These are phyloP conservation scores for Musa itinerans DNA, from an alignment of 176 grass and related monocot species.

Conservation along the genomic window DNA sequence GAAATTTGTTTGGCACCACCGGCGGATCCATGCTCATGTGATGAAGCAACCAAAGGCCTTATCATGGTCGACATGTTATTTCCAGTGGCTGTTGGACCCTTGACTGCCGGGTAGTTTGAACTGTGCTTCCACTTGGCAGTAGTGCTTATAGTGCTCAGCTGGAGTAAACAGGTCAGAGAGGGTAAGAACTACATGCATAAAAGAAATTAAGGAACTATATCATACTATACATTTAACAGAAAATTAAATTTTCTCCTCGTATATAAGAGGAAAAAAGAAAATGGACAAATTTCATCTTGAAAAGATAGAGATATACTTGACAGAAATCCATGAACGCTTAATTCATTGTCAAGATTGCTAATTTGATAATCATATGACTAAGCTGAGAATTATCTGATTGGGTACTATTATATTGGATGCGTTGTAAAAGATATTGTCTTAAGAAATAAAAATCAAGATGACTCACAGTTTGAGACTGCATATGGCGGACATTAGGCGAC, in stretches of 20 bases:
- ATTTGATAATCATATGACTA: too few relatives aligned
- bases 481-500: slow-evolving; percentile 13
- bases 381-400: neutral
- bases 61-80: slow-evolving; percentile 11
- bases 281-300: neutral
- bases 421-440: neutral
- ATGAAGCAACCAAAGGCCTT: slow-evolving; percentile 17
- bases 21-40: slow-evolving; percentile 22
- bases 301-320: too few relatives aligned
- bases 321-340: too few relatives aligned
- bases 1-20: slow-evolving; percentile 48
- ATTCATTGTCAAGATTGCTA: too few relatives aligned
- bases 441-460: slow-evolving; percentile 3
- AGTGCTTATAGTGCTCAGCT: slow-evolving; percentile 31
- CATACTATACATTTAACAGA: too few relatives aligned
- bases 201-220: neutral
- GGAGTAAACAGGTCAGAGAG: slow-evolving; percentile 11
- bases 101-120: slow-evolving; percentile 25
- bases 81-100: slow-evolving; percentile 46
- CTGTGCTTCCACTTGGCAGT: slow-evolving; percentile 40
- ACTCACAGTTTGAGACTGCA: slow-evolving; percentile 24
- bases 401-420: neutral
- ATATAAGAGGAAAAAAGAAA: neutral
- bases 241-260: too few relatives aligned
- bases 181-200: neutral